Evolutionary conservation across 2,329 filamentous ascomycete species (phyloP), one percentile per base, ranked within the genome.

Genomic region (Sarocladiaceae sp.): DNA sequence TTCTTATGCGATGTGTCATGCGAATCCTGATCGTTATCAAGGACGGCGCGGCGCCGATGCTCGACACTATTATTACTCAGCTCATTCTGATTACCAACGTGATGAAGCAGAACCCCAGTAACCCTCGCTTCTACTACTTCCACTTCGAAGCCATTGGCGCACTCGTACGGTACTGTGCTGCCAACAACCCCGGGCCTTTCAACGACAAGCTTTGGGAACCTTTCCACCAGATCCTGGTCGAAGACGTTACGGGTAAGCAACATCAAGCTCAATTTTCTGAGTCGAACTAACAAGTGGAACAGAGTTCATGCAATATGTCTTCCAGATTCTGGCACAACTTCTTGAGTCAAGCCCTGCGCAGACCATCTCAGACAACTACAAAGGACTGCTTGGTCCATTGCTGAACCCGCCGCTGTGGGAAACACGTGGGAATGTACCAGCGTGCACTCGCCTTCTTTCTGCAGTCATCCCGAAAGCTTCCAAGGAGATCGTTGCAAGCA

Each of bases 1-100:
- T 97, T 68, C 70, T 99, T 64, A 97, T 99, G 92, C 89, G 91
- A 62, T 99, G 94, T 63, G 90, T 97, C 53, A 99, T 99, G 94
- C 84, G 94, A 61, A 93, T 99, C 12, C 77, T 99, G 55, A 91
- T 99, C 58, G 92, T 97, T 57, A 88, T 97, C 68, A 89, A 87
- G 65, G 92, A 96, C 46, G 88, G 84, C 25, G 83, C 93, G 13
- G 71, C 85, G 2, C 79, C 84, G 1, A 84, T 94, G 47, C 78
- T 87, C 5, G 90, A 96, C 59, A 81, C 79, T 58, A 83, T 96
- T n/a, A 74, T 97, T 51, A 80, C 83, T 50, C 91, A 95, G 66
- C 80, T 99, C 54, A 84, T 96, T 63, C 86, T 81, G 55, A 97
- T 99, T 61, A 96, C 92, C 47, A 87, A 88, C 62, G 86, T 96